Base-by-base conservation (phyloP, 345 rosid genomes). In the Linum lewisii region DNA sequence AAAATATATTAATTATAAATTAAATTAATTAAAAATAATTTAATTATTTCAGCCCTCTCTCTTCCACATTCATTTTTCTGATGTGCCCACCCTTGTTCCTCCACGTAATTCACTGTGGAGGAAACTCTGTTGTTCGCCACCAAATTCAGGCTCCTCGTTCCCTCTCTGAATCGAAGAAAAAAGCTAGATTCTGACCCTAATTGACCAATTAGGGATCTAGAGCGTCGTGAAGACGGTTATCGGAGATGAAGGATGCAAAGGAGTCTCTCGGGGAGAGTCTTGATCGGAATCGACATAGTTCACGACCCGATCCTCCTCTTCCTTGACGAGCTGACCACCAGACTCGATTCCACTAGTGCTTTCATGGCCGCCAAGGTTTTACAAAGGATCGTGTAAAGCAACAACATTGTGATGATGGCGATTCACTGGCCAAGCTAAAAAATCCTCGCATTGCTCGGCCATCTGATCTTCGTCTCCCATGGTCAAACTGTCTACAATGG, bases 41-140 rank as follows among this genome's bases (percentile, higher is more conserved):
- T n/a, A n/a, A n/a, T n/a, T n/a, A n/a, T n/a, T n/a, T n/a, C n/a
- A n/a, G n/a, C n/a, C n/a, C n/a, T n/a, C n/a, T n/a, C n/a, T n/a
- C n/a, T n/a, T n/a, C n/a, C n/a, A n/a, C n/a, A n/a, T n/a, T n/a
- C n/a, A n/a, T n/a, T n/a, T n/a, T n/a, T n/a, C n/a, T n/a, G n/a
- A n/a, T n/a, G n/a, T n/a, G n/a, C n/a, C n/a, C n/a, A n/a, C n/a
- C n/a, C n/a, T n/a, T n/a, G n/a, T n/a, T n/a, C n/a, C n/a, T n/a
- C n/a, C n/a, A n/a, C n/a, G n/a, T n/a, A n/a, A n/a, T n/a, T 92
- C 10, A 92, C 98, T 0, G 94, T 92, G 11, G 89, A 92, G 53
- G 98, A 92, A 66, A 92, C 98, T 1, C 70, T 92, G 24, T 86
- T 86, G 97, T 88, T 92, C 69, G 79, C 98, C 0, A 95, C 97